phyloP scores from a whole-genome alignment of 495 filamentous ascomycete genomes.

The Pseudevernia furfuracea region DNA sequence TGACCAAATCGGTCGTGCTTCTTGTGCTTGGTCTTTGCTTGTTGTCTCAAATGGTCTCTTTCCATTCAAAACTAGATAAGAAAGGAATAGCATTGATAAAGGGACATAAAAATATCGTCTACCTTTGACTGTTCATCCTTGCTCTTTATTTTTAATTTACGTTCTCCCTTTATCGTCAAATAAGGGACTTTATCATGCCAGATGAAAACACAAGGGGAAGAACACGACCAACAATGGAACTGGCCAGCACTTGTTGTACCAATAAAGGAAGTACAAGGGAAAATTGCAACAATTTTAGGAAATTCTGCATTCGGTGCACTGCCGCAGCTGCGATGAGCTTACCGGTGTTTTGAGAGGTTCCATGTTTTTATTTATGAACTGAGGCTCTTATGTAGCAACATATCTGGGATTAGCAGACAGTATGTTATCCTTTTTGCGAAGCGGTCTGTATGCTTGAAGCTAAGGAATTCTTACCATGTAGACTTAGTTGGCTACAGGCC shows the following conservation, averaged over 20 bases:
- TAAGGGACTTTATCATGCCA: background rate
- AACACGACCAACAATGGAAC: background rate
- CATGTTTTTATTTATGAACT: too few relatives aligned
- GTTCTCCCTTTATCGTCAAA: background rate
- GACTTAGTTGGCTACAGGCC: too few relatives aligned
- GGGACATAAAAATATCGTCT: background rate
- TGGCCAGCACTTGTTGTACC: too few relatives aligned
- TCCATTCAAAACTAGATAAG: background rate
- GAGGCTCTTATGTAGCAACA: too few relatives aligned
- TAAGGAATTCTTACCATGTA: too few relatives aligned
- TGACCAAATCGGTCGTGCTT: background rate
- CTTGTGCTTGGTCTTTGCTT: background rate
- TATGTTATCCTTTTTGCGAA: too few relatives aligned
- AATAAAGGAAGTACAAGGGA: background rate
- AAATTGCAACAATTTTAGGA: too few relatives aligned
- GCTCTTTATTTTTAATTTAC: background rate
- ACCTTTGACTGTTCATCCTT: background rate
- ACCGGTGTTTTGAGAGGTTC: too few relatives aligned
- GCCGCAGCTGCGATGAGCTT: background rate
- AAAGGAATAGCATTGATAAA: background rate
- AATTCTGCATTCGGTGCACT: too few relatives aligned
- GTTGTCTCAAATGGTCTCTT: background rate
- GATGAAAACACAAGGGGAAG: background rate
- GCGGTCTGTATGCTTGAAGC: too few relatives aligned
- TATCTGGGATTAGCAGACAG: too few relatives aligned